Evolutionary conservation across 2,329 filamentous ascomycete genomes (phyloP), one percentile per base, ranked within the genome.

Genomic region (Fusarium protoensiforme): DNA sequence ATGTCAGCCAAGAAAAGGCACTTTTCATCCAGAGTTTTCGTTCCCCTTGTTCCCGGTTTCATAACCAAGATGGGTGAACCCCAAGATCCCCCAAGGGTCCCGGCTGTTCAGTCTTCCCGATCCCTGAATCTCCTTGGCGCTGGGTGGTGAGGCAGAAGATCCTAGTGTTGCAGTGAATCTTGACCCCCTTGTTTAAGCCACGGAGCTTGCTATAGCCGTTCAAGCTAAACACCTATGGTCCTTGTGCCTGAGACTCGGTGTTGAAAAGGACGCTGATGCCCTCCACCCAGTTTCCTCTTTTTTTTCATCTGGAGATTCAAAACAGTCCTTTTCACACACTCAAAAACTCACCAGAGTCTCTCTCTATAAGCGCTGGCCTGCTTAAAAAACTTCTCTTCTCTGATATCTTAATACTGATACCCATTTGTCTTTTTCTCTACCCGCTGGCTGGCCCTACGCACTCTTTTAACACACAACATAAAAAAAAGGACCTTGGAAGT

Each of bases 391-490:
- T 69, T 66, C 54, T 6, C 22, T 35, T 54, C 31, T 48, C 22
- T 29, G 20, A 24, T 46, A 24, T 51, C 20, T 24, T 43, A 43
- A 20, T 33, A 18, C 43, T 29, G 43, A 48, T 48, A 48, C 43
- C 43, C 43, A 48, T 48, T 48, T 48, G 41, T 22, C 39, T 64
- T 16, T 48, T n/a, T n/a, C n/a, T 24, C 24, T 51, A 14, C 35
- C 64, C 65, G 65, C 68, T 77, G 71, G 75, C 75, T 77, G 75
- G 75, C 73, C 75, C 75, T 68, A 60, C 59, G 64, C 68, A 39
- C 53, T 70, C 61, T 41, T 38, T 73, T 39, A 39, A 58, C 29
- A 35, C 27, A 22, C 7, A n/a, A 41, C 13, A 46, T 5, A 46
- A 22, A 54, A 54, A 72, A 71, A 73, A 73, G 63, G 75, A 68